Conservation (phyloP, 805 yeast genomes). For the Lipomyces mesembrius region DNA sequence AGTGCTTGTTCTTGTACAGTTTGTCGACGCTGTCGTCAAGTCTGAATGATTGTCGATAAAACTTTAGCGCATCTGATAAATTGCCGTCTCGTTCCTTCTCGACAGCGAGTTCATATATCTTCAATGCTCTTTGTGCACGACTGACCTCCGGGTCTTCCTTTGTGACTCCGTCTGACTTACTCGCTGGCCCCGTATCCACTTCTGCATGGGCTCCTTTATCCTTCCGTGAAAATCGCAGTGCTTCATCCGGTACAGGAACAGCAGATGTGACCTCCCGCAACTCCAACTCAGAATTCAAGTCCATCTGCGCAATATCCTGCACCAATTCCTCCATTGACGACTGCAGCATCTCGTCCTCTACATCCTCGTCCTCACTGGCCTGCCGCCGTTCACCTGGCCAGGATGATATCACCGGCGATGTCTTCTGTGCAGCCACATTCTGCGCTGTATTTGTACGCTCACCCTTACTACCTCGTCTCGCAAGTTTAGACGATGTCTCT, state of each 20-base stretch:
- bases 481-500: background rate
- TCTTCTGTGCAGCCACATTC: background rate
- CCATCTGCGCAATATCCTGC: constrained; percentile 20
- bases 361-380: background rate
- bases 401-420: background rate
- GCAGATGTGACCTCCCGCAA: constrained; percentile 28
- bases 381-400: background rate
- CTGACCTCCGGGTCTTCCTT: constrained; percentile 36
- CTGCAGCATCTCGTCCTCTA: constrained; percentile 14
- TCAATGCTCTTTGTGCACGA: constrained; percentile 53
- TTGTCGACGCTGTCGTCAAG: constrained; percentile 62
- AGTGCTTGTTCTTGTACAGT: constrained; percentile 58
- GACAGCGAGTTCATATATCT: constrained; percentile 69
- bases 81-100: constrained; percentile 73
- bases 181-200: background rate
- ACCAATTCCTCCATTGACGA: constrained; percentile 31
- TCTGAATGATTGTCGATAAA: constrained; percentile 72
- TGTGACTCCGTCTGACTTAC: constrained; percentile 16
- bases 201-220: background rate
- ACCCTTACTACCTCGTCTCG: background rate
- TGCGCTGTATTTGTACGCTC: background rate
- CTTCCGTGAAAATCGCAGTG: background rate
- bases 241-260: background rate
- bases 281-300: constrained; percentile 28
- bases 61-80: constrained; percentile 79